Evolutionary conservation across 352 stramenopile genomes (phyloP), one percentile per base, ranked within the genome.

Genomic region (Globisporangium paroecandrum): DNA sequence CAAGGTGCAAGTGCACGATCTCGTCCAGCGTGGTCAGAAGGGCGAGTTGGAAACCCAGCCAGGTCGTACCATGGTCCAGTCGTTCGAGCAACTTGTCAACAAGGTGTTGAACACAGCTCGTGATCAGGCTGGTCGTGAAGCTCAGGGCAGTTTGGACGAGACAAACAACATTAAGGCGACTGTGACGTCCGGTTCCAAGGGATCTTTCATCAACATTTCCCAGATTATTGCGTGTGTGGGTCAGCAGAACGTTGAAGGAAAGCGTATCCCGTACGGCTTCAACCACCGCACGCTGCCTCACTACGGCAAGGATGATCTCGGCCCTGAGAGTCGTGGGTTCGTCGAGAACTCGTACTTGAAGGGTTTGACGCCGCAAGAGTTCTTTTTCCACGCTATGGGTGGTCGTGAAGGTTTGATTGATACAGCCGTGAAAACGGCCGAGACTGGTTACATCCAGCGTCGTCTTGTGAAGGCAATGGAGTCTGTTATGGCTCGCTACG

Each of bases 301-400:
- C 68, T 98, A 97, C 65, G 87, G 83, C 65, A 97, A 98, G 77
- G 97, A 99, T 76, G 98, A 99, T 81, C 85, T 99, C 25, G 98
- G 98, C 27, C 95, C 97, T 0, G 97, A 99, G 73, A 98, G 90
- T 74, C 90, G 97, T 76, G 98, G 98, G 41, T 99, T 99, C 70
- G 97, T 99, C 41, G 97, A 99, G 76, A 99, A 99, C 79, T 99
- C 95, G 58, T 99, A 99, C 75, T 76, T 99, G 58, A 97, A 97
- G 74, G 92, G 92, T 61, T 70, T 98, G 75, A 96, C 89, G 15
- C 91, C 92, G 13, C 87, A 95, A 46, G 98, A 99, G 80, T 99
- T 99, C 74, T 99, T 99, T 77, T 99, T 99, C 76, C 97, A 99
- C 85, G 98, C 98, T 25, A 99, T 99, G 97, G 97, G 97, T 90